Evolutionary conservation across 2,329 filamentous ascomycete genomes (phyloP), one percentile per base, ranked within the genome.

Genomic region (Zasmidium cellare): DNA sequence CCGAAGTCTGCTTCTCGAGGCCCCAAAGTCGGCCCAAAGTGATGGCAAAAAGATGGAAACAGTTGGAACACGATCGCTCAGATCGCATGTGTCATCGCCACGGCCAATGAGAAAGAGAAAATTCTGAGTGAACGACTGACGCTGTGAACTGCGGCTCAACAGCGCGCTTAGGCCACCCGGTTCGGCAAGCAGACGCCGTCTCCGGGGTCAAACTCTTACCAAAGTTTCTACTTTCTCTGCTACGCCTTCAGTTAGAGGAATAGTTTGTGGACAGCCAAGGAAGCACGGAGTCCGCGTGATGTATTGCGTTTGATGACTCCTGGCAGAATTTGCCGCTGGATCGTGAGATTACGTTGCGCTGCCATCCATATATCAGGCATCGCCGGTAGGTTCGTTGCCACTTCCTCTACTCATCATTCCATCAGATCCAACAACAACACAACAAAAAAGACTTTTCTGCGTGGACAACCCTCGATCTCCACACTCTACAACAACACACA

Each of bases 171-270:
- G 12, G 35, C 35, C n/a, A 16, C 16, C 35, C 35, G 35, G 35
- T 14, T 41, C 35, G 35, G 35, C 35, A 41, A 41, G 6, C 6
- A 16, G 35, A n/a, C 35, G 35, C 35, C 35, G 50, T 20, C 20
- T 45, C 11, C 50, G 28, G 51, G 28, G 22, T 3, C 46, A 48
- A 47, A 48, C 41, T 31, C 46, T 23, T 19, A 22, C 24, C 23
- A 46, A 53, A 28, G 22, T 53, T 51, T 53, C 44, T 46, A 22
- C 51, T 55, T 31, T 45, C 38, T 35, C 54, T 45, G 24, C 47
- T 53, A 20, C 54, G 35, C 28, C 51, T 60, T 51, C 59, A 59
- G 58, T 64, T 64, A 64, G 61, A 54, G 59, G 61, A 56, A 59
- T 59, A 61, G 61, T 41, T 41, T 3, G 20, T 48, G 24, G 22